A percentile compares a stretch with the other conserved stretches of the same genome.
Evolutionary conservation across 1,139 yeast genomes (phyloP).

Genomic region (Blastobotrys raffinosifermentans): DNA sequence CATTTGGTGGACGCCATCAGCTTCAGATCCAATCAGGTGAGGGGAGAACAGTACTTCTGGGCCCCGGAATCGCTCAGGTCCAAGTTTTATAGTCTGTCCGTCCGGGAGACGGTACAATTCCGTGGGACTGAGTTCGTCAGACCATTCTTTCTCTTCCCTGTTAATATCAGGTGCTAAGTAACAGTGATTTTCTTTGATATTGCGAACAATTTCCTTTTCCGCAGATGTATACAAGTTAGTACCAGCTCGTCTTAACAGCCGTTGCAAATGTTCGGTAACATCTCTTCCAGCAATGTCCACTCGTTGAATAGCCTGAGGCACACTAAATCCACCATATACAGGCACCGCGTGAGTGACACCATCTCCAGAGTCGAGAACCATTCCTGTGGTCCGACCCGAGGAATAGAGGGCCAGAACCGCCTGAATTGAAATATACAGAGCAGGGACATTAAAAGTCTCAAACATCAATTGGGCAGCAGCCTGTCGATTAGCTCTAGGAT

Average conservation of each 20-base stretch:
- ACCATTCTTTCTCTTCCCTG: slow-evolving; percentile 59
- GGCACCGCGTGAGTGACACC: slow-evolving; percentile 89
- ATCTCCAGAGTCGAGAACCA: slow-evolving; percentile 85
- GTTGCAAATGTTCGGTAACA: slow-evolving; percentile 67
- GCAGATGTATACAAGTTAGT: slow-evolving; percentile 58
- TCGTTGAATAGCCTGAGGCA: slow-evolving; percentile 67
- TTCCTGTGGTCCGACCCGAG: slow-evolving; percentile 85
- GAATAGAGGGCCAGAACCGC: slow-evolving; percentile 84
- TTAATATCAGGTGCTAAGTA: slow-evolving; percentile 64
- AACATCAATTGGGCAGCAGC: slow-evolving; percentile 70
- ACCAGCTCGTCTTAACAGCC: slow-evolving; percentile 65
- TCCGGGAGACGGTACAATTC: slow-evolving; percentile 65
- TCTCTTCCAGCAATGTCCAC: slow-evolving; percentile 86
- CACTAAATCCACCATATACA: slow-evolving; percentile 79
- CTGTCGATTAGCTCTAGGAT: slow-evolving; percentile 67
- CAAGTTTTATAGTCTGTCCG: slow-evolving; percentile 56
- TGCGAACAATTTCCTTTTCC: slow-evolving; percentile 75
- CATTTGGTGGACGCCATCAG: slow-evolving; percentile 60
- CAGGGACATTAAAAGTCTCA: slow-evolving; percentile 83
- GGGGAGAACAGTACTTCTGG: slow-evolving; percentile 81
- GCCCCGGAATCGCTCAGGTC: slow-evolving; percentile 62
- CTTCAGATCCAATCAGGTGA: slow-evolving; percentile 70
- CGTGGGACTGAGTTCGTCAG: slow-evolving; percentile 11
- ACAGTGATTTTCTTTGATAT: slow-evolving; percentile 70
- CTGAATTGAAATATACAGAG: slow-evolving; percentile 75